Evolutionary conservation across 768 basidiomycete species (phyloP), one percentile per base, ranked within the genome.

Genomic region (Lentinus brumalis): DNA sequence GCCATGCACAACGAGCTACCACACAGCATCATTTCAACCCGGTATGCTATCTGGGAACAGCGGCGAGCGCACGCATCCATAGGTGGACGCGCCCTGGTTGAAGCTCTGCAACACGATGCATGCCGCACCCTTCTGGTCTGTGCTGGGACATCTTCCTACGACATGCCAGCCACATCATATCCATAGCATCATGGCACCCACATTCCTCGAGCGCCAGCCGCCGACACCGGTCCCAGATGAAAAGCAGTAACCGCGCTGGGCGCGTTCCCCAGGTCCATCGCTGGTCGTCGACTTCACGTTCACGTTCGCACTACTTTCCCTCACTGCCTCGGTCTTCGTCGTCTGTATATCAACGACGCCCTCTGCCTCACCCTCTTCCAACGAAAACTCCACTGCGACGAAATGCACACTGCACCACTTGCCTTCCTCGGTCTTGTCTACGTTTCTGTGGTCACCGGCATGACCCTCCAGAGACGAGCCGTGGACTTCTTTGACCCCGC

Each of bases 401-500:
- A 35, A 5, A 60, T 60, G 59, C 26, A 54, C 11, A 29, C n/a
- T n/a, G 29, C 40, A 42, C 53, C 53, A 7, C 18, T 60, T 21
- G 53, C 49, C 2, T 5, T 54, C 40, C 9, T 55, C 18, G 59
- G 32, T 4, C 40, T 60, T 29, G 40, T 26, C 5, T 60, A 60
- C 52, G 53, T 44, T 29, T 60, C 53, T 42, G 59, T 56, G 18
- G 55, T 52, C 50, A 56, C 49, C 5, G 60, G 50, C 18, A 16
- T 56, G 54, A 45, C 55, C 4, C 35, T 57, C 18, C 60, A 61
- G 60, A 51, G 49, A 18, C 58, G 58, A 10, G 52, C 61, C 4
- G 61, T 71, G 10, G 69, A 71, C 12, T 82, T 70, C 59, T 73
- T 75, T 32, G 52, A 74, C 32, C 80, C 81, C 4, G 60, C 62